Base-by-base conservation (phyloP, 2,329 filamentous ascomycete species). In the Diaporthe vexans region DNA sequence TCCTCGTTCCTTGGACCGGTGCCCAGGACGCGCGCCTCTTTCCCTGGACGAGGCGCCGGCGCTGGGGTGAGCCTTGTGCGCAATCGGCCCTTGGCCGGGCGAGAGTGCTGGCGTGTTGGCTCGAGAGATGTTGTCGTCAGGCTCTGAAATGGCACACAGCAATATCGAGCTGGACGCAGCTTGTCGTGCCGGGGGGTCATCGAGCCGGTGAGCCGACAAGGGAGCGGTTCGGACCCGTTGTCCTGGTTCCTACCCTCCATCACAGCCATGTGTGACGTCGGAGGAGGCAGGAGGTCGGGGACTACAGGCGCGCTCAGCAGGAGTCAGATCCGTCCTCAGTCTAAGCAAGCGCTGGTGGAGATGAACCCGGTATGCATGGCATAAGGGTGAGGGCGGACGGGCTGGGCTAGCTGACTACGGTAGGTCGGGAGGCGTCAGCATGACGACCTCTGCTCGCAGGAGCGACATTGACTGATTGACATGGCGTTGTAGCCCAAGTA, bases 131-230 rank as follows among this genome's bases (percentile, higher is more conserved):
- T 24, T 35, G 29, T 24, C 26, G 46, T 15, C 61, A 51, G 35
- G 35, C 35, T 24, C 40, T 54, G 71, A 51, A 63, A 72, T 54
- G 19, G 11, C 58, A 54, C 29, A 26, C 37, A 17, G 6, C 40
- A 43, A 43, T 6, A 19, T 43, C 15, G 40, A 43, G 51, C 26
- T 68, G 59, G 26, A 51, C 15, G 26, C 51, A 35, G 5, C n/a
- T 52, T 67, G 21, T 67, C 46, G 10, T 6, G 17, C 29, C 19
- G 61, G 61, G 71, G 43, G 71, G 54, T 59, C 51, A 73, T 57
- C 63, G 63, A 65, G 61, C 72, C 72, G 72, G 65, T 37, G 72
- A 73, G 72, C 72, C 72, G 72, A 70, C 37, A 57, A 56, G 51
- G 56, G 33, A 61, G 40, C 33, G 24, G 52, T 69, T 73, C 71